Conservation (phyloP, 768 basidiomycete genomes). For the Russula sp. region DNA sequence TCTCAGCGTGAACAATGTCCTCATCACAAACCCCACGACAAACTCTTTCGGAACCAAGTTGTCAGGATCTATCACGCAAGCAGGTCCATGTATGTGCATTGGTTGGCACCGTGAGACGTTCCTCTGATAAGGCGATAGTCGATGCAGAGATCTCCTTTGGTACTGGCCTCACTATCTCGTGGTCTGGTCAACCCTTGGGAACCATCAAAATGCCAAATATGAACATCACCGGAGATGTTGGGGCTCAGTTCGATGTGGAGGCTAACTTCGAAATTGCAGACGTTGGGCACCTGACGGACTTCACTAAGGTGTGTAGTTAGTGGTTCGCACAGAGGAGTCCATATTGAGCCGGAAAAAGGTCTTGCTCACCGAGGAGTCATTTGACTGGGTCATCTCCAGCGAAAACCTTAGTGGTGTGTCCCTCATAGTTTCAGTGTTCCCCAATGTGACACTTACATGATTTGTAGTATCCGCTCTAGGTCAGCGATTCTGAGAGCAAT, state of each 20-base stretch:
- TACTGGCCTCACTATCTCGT: slow-evolving; percentile 52
- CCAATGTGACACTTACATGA: background rate
- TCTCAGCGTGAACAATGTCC: slow-evolving; percentile 48
- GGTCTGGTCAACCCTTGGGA: slow-evolving; percentile 53
- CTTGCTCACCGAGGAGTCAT: slow-evolving; percentile 57
- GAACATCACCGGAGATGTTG: slow-evolving; percentile 53
- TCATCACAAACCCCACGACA: slow-evolving; percentile 54
- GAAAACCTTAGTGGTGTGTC: slow-evolving; percentile 51
- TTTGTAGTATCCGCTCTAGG: slow-evolving; percentile 50
- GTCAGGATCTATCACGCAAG: slow-evolving; percentile 58
- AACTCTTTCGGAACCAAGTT: slow-evolving; percentile 52
- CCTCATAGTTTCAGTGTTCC: background rate
- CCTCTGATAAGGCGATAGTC: slow-evolving; percentile 33
- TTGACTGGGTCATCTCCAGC: slow-evolving; percentile 64
- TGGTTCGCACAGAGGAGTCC: background rate
- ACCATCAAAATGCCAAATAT: slow-evolving; percentile 56
- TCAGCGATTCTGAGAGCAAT: slow-evolving; percentile 26
- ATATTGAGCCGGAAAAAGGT: slow-evolving; percentile 29
- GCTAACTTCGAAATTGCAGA: slow-evolving; percentile 55
- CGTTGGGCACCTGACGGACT: slow-evolving; percentile 51
- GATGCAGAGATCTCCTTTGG: slow-evolving; percentile 65
- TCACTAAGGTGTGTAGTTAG: slow-evolving; percentile 46
- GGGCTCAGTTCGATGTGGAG: slow-evolving; percentile 50
- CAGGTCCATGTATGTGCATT: slow-evolving; percentile 58
- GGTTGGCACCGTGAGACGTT: background rate